Percentiles rank a stretch among this genome's conserved stretches.
These are phyloP conservation scores for Geum urbanum DNA, from an alignment of 306 rosid genomes.

Conservation along the genomic window DNA sequence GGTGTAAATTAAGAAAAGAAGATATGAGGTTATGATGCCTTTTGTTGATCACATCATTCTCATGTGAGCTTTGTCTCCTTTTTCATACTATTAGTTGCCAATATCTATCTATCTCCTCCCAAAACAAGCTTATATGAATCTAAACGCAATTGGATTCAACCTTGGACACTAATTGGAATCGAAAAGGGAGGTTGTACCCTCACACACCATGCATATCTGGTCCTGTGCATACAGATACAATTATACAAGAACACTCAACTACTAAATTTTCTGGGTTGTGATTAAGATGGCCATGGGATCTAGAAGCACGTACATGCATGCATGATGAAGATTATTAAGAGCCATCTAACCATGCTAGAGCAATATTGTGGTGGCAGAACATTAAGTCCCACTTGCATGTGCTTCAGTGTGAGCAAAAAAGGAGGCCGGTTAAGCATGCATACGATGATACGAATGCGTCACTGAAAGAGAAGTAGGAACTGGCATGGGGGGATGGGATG, in stretches of 20 bases:
- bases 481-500: too few relatives aligned
- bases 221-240: not conserved
- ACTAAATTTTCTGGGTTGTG: not conserved
- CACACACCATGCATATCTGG: not conserved
- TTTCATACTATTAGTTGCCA: not conserved
- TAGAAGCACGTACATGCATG: not conserved
- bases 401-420: not conserved
- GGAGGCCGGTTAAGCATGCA: not conserved
- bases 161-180: not conserved
- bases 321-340: not conserved
- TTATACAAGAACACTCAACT: not conserved
- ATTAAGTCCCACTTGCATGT: not conserved
- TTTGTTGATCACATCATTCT: slow-evolving; percentile 8
- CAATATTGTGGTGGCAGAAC: not conserved
- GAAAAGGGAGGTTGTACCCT: not conserved
- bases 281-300: not conserved
- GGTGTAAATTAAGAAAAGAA: not conserved
- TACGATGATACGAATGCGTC: not conserved
- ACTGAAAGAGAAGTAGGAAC: not conserved
- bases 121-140: not conserved
- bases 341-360: not conserved
- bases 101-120: slow-evolving; percentile 14
- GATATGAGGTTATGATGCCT: slow-evolving; percentile 1
- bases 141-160: slow-evolving; percentile 3
- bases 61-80: slow-evolving; percentile 10